These are phyloP conservation scores for Aspergillus saccharolyticus DNA, from an alignment of 495 filamentous ascomycete species.

Conservation along the genomic window DNA sequence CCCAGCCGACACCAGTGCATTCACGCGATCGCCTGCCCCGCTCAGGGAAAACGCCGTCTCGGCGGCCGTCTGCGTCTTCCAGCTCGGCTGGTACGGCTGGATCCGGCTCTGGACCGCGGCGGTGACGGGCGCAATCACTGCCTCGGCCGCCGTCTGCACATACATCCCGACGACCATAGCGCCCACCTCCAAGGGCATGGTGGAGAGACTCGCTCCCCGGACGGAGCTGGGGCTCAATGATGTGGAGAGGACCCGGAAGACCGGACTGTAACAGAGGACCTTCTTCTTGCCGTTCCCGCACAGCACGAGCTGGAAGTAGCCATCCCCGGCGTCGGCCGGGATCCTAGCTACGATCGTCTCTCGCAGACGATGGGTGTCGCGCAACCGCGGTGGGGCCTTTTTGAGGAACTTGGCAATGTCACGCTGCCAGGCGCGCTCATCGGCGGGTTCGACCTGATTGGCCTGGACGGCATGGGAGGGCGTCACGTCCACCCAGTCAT, in stretches of 20 bases:
- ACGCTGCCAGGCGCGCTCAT: constrained; percentile 62
- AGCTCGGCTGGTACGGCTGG: constrained; percentile 31
- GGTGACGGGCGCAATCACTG: constrained; percentile 44
- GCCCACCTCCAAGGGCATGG: constrained; percentile 59
- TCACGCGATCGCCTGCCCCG: constrained; percentile 33
- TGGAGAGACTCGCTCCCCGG: constrained; percentile 58
- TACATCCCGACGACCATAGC: constrained; percentile 52
- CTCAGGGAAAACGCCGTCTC: constrained; percentile 36
- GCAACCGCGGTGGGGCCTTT: constrained; percentile 36
- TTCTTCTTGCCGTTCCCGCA: constrained; percentile 48
- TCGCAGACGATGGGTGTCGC: constrained; percentile 46
- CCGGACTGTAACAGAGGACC: constrained; percentile 56
- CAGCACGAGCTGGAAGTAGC: constrained; percentile 61
- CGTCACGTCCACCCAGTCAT: constrained; percentile 61
- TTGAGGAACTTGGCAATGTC: constrained; percentile 58
- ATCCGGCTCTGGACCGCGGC: constrained; percentile 36
- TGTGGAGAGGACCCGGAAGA: constrained; percentile 60
- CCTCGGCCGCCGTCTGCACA: constrained; percentile 44
- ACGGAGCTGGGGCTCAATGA: constrained; percentile 53
- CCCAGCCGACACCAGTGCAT: not conserved
- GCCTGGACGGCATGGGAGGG: constrained; percentile 43
- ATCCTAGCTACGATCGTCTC: constrained; percentile 61
- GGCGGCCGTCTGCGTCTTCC: constrained; percentile 37
- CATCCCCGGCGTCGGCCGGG: constrained; percentile 56
- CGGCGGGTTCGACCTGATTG: constrained; percentile 40